These are phyloP conservation scores for Rhizophagus sp. DNA, from an alignment of 192 early-diverging fungal species.

Conservation along the genomic window DNA sequence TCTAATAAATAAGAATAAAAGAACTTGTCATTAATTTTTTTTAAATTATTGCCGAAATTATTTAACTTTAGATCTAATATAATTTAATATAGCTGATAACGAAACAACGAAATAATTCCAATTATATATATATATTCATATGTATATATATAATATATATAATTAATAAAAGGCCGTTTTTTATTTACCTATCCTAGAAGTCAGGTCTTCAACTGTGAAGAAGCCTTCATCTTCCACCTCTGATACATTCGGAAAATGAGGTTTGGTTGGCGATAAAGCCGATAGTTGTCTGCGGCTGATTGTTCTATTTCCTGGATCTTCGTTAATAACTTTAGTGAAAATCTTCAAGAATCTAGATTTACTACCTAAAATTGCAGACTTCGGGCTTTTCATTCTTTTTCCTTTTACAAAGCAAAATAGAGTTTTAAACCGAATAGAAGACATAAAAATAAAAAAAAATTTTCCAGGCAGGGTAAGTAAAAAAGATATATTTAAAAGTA, in stretches of 20 bases:
- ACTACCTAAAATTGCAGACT: slow-evolving; percentile 1
- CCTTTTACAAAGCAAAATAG: not conserved
- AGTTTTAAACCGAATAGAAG: not conserved
- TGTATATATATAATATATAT: not conserved
- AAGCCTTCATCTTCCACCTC: slow-evolving; percentile 31
- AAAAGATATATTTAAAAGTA: not conserved
- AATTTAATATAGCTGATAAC: too few species aligned
- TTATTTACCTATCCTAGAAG: slow-evolving; percentile 11
- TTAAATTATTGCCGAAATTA: too few species aligned
- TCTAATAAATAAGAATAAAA: slow-evolving; percentile 39
- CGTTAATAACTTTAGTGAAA: slow-evolving; percentile 25
- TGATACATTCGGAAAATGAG: not conserved
- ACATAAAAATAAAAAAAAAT: not conserved
- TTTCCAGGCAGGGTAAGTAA: not conserved
- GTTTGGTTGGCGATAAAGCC: not conserved
- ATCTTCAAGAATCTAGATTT: slow-evolving; percentile 28
- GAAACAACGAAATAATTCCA: too few species aligned
- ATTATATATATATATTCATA: not conserved
- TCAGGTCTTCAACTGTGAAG: slow-evolving; percentile 16
- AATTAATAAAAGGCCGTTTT: not conserved
- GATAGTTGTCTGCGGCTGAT: slow-evolving; percentile 18
- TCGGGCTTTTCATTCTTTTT: slow-evolving; percentile 30
- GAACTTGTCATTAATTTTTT: too few species aligned
- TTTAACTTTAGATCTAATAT: too few species aligned
- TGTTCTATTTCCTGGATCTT: slow-evolving; percentile 17